phyloP scores from a whole-genome alignment of 139 green algal genomes.

The Haematococcus sp. region DNA sequence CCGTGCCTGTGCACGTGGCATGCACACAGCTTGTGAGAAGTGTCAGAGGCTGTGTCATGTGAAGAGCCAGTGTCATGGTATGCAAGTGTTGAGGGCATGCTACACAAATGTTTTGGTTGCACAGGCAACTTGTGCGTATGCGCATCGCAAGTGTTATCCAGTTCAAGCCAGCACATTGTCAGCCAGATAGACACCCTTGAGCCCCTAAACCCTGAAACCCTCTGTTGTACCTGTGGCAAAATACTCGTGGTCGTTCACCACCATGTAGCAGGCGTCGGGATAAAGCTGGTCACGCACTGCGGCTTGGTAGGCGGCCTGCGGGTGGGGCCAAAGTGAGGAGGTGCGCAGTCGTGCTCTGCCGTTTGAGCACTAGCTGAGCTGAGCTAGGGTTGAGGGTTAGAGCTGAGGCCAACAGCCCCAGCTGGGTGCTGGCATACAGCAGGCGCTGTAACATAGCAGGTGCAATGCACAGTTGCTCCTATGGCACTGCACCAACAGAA shows the following conservation, averaged over 20 bases:
- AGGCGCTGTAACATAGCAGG: too few relatives aligned
- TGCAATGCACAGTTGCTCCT: too few relatives aligned
- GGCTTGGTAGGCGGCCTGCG: conserved; percentile 11
- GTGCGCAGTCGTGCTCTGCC: too few relatives aligned
- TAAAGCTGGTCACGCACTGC: conserved; percentile 16
- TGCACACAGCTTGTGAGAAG: neutral
- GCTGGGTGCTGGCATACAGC: too few relatives aligned
- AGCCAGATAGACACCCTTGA: neutral
- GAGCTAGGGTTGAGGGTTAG: too few relatives aligned
- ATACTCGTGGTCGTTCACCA: conserved; percentile 74
- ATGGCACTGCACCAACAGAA: neutral
- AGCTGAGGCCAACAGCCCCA: too few relatives aligned
- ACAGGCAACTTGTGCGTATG: too few relatives aligned
- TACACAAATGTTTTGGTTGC: too few relatives aligned
- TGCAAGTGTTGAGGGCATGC: too few relatives aligned
- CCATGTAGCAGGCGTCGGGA: conserved; percentile 47
- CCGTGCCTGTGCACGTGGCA: conserved; percentile 40
- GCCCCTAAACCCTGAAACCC: too few relatives aligned
- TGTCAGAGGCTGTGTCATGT: neutral
- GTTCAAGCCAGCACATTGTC: neutral
- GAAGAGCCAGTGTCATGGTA: neutral
- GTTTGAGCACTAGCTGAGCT: too few relatives aligned
- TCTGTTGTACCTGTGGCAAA: conserved; percentile 40
- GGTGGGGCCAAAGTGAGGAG: neutral
- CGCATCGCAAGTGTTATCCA: neutral